Evolutionary conservation across 2,329 filamentous ascomycete species (phyloP).

Genomic region (Trichoderma sp.): DNA sequence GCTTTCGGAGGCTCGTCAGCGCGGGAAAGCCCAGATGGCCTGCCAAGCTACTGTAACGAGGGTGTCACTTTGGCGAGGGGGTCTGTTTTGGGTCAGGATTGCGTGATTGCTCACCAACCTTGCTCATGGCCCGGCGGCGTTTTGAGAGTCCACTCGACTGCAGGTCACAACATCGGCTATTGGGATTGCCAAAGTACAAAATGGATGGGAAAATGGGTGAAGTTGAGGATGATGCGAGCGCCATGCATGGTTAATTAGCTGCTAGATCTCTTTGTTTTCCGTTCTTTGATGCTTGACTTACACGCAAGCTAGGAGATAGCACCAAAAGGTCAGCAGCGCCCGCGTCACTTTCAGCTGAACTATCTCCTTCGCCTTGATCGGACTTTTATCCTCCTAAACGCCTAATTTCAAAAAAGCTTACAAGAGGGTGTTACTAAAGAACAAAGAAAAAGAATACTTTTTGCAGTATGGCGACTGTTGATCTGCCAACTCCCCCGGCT

Average conservation of each 20-base stretch:
- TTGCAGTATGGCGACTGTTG: slow-evolving; percentile 7
- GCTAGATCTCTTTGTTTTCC: neutral
- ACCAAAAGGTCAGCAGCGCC: neutral
- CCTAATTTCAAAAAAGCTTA: neutral
- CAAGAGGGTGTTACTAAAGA: neutral
- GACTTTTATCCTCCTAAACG: neutral
- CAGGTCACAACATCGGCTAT: slow-evolving; percentile 2
- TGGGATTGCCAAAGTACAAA: neutral
- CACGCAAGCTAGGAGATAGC: neutral
- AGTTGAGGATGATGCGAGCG: neutral
- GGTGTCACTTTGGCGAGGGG: neutral
- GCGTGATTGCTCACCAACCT: slow-evolving; percentile 22
- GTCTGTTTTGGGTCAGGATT: slow-evolving; percentile 3
- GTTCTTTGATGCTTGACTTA: neutral
- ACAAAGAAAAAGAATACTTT: neutral
- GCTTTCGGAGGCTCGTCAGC: slow-evolving; percentile 13
- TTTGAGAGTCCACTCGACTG: slow-evolving; percentile 2
- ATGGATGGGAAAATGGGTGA: neutral
- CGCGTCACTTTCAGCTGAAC: neutral
- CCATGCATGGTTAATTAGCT: slow-evolving; percentile 7
- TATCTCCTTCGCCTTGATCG: neutral
- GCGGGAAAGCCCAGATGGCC: neutral
- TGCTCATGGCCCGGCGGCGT: slow-evolving; percentile 16
- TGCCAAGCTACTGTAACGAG: neutral
- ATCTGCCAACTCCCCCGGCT: slow-evolving; percentile 13